These are phyloP conservation scores for Phlebiopsis flavidoalba DNA, from an alignment of 768 basidiomycete genomes.

Conservation along the genomic window DNA sequence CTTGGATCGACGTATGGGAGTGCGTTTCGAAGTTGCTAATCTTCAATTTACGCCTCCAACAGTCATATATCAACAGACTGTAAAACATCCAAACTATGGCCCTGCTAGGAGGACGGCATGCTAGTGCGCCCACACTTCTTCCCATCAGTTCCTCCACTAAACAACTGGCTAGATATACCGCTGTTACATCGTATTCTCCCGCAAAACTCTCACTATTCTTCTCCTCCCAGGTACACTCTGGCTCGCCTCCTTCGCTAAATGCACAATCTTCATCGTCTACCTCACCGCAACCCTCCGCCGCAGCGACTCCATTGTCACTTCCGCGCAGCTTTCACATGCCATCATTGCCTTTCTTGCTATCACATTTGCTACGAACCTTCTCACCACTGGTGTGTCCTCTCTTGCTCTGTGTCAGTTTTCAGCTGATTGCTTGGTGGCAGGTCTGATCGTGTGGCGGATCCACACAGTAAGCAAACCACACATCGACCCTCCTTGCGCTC, in stretches of 20 bases:
- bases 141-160: no score
- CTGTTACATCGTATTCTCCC: neutral
- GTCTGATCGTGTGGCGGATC: neutral
- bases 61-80: no score
- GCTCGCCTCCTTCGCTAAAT: constrained; percentile 11
- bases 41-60: no score
- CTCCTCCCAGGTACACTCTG: constrained; percentile 15
- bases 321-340: neutral
- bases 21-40: no score
- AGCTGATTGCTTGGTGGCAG: no score
- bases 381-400: constrained; percentile 5
- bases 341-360: constrained; percentile 2
- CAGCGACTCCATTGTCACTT: neutral
- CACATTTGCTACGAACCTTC: constrained; percentile 2
- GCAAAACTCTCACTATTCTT: constrained; percentile 11
- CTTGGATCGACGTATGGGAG: no score
- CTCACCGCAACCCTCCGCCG: neutral
- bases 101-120: constrained; percentile 8
- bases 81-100: constrained; percentile 7
- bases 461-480: neutral
- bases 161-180: neutral
- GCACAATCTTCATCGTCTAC: neutral
- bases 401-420: no score
- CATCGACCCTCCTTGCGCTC: no score
- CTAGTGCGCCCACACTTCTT: constrained; percentile 4